These are phyloP conservation scores for Calonectria henricotiae DNA, from an alignment of 2,329 filamentous ascomycete genomes.

Conservation along the genomic window DNA sequence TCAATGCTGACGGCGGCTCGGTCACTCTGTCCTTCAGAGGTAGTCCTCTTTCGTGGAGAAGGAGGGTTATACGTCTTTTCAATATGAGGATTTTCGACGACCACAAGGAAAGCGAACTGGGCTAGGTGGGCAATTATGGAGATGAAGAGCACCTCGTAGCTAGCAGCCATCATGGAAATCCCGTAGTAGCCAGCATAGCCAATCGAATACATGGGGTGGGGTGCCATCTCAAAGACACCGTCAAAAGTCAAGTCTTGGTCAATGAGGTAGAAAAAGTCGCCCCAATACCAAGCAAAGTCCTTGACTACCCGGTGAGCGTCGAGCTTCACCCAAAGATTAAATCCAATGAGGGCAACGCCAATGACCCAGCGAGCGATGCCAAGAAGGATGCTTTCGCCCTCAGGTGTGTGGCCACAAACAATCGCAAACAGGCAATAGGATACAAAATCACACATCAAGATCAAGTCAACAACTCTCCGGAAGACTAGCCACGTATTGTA, in stretches of 20 bases:
- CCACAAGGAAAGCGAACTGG: constrained; percentile 92
- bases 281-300: constrained; percentile 99
- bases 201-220: constrained; percentile 98
- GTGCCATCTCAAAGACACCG: constrained; percentile 98
- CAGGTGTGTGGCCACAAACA: constrained; percentile 84
- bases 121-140: constrained; percentile 95
- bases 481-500: constrained; percentile 99
- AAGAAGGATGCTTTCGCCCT: constrained; percentile 79
- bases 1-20: constrained; percentile 48
- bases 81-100: constrained; percentile 97
- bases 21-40: constrained; percentile 56
- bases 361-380: constrained; percentile 83
- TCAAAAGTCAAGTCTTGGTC: constrained; percentile 99
- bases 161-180: constrained; percentile 97
- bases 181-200: constrained; percentile 98
- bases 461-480: constrained; percentile 94
- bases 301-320: constrained; percentile 98
- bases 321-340: constrained; percentile 99
- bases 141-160: constrained; percentile 97
- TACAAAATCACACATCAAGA: constrained; percentile 98
- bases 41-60: constrained; percentile 76
- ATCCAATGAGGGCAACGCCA: constrained; percentile 85
- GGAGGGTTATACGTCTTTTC: constrained; percentile 97
- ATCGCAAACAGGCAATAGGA: constrained; percentile 97
- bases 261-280: constrained; percentile 98